Conservation (phyloP, 176 grass and related monocot genomes). For the Juncus inflexus region DNA sequence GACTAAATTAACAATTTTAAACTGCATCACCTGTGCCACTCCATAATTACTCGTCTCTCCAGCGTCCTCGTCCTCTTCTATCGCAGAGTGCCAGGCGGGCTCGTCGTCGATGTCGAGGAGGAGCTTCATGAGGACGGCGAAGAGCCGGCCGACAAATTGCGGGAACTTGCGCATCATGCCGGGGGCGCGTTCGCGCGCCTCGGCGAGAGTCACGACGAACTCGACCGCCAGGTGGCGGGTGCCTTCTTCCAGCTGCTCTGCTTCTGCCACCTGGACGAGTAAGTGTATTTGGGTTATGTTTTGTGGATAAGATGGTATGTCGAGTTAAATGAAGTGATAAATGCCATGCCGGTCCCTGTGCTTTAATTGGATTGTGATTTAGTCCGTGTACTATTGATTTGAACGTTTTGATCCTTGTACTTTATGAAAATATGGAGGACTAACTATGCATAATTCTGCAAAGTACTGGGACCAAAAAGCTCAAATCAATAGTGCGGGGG, state of each 20-base stretch:
- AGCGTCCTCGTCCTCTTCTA: slow-evolving; percentile 82
- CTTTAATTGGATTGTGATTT: too few species aligned
- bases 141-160: slow-evolving; percentile 85
- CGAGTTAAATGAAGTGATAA: too few species aligned
- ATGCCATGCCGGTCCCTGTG: too few species aligned
- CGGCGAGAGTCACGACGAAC: slow-evolving; percentile 86
- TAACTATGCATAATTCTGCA: too few species aligned
- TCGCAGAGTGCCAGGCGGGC: slow-evolving; percentile 71
- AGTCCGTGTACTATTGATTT: too few species aligned
- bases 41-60: slow-evolving; percentile 92
- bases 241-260: slow-evolving; percentile 65
- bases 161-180: slow-evolving; percentile 96
- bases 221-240: slow-evolving; percentile 87
- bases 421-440: too few species aligned
- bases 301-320: too few species aligned
- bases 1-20: too few species aligned
- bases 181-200: slow-evolving; percentile 82
- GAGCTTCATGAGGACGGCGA: slow-evolving; percentile 97
- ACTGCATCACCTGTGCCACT: slow-evolving; percentile 37
- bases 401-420: too few species aligned
- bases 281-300: too few species aligned
- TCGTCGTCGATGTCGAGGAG: slow-evolving; percentile 94
- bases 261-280: slow-evolving; percentile 44
- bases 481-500: too few species aligned
- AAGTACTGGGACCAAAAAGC: too few species aligned